Evolutionary conservation across 1,139 yeast genomes (phyloP), one percentile per base, ranked within the genome.

Genomic region (Candida albicans): DNA sequence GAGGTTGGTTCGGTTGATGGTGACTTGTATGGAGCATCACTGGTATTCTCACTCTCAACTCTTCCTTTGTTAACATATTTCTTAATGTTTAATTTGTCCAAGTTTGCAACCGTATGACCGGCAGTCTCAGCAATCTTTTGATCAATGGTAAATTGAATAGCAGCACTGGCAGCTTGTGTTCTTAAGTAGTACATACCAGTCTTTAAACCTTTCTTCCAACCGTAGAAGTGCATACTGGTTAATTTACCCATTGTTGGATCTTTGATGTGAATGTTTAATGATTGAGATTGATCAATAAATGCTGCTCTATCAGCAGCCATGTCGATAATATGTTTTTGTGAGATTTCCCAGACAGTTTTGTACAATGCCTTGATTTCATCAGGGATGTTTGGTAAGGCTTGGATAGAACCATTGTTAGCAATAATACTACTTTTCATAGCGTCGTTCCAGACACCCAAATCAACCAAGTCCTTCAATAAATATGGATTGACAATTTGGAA

Each of bases 121-220:
- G 88, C 89, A 53, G 48, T 50, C 33, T 52, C 56, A 46, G 62
- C 67, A 18, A 70, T 57, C 37, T 52, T 52, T 61, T 70, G 60
- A 56, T 78, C 82, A 45, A 79, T 77, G 18, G 84, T 79, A 56
- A 79, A 79, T 59, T 79, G 83, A 56, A 79, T 79, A 40, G 84
- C 83, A 52, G 81, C 76, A 33, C 82, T 69, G 37, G 84, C 84
- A 49, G 83, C 82, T 61, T 79, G 83, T 4, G 84, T 79, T 64
- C 84, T 69, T 53, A 79, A 67, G 56, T 79, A 79, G 61, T 79
- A 79, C 82, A 79, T 79, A 52, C 84, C 84, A 35, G 84, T 79
- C 64, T 79, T 79, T 51, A 79, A 70, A 35, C 84, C 84, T 57
- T 75, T 77, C 65, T 78, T 75, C 84, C 84, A 79, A 31, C 81